Evolutionary conservation across 1,139 yeast genomes (phyloP).

Genomic region (Debaryomyces udenii): DNA sequence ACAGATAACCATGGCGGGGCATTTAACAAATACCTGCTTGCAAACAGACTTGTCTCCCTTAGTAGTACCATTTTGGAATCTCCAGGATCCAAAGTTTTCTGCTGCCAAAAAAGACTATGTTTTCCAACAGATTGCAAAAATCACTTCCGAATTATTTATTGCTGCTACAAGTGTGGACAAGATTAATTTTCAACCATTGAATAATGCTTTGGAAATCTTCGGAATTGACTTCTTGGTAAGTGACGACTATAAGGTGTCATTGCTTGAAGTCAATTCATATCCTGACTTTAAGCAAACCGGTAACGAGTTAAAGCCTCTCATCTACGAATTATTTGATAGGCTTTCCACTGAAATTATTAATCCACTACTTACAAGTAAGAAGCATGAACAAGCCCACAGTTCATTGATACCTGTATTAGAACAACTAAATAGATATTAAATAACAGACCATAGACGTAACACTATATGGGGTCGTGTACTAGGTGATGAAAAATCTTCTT

Average conservation of each 20-base stretch:
- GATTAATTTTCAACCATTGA: constrained; percentile 85
- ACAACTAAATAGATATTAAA: constrained; percentile 5
- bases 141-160: constrained; percentile 70
- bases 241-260: constrained; percentile 51
- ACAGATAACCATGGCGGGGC: constrained; percentile 60
- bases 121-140: constrained; percentile 56
- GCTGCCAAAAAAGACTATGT: constrained; percentile 35
- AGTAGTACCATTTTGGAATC: constrained; percentile 70
- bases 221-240: constrained; percentile 88
- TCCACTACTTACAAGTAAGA: constrained; percentile 20
- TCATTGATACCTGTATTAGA: constrained; percentile 15
- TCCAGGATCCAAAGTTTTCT: constrained; percentile 44
- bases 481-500: constrained; percentile 8
- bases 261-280: constrained; percentile 87
- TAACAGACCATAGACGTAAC: background rate
- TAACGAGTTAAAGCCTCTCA: constrained; percentile 62
- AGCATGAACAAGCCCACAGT: background rate
- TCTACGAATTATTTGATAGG: constrained; percentile 59
- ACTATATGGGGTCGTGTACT: constrained; percentile 8
- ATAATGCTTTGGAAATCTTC: constrained; percentile 80
- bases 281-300: constrained; percentile 99
- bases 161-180: constrained; percentile 84
- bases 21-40: constrained; percentile 89
- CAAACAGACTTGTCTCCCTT: constrained; percentile 56
- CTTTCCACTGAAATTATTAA: constrained; percentile 33